Conservation (phyloP, 192 early-diverging fungal genomes). For the Geosiphon pyriformis region DNA sequence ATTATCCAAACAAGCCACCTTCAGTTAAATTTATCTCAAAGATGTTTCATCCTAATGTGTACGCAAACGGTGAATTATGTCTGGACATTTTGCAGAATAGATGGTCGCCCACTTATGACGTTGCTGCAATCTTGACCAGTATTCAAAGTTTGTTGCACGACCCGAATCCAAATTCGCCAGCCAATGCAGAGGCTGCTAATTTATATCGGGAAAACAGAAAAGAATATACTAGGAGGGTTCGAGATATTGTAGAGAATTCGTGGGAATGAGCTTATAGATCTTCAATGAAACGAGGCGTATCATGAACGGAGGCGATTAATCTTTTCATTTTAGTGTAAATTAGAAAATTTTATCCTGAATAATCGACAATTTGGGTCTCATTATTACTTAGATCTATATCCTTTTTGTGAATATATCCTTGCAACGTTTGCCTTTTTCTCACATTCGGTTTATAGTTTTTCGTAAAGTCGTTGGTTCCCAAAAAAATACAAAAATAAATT, state of each 20-base stretch:
- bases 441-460: too few species aligned
- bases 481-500: not conserved
- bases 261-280: conserved; percentile 56
- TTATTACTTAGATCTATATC: too few species aligned
- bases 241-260: conserved; percentile 84
- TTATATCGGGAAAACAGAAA: conserved; percentile 90
- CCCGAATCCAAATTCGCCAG: conserved; percentile 94
- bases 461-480: too few species aligned
- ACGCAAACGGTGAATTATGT: conserved; percentile 95
- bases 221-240: conserved; percentile 86
- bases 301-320: not conserved
- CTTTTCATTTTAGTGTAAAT: not conserved
- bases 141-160: conserved; percentile 96
- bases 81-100: conserved; percentile 97
- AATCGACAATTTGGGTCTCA: too few species aligned
- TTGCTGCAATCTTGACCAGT: conserved; percentile 86
- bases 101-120: conserved; percentile 97
- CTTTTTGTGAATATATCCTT: too few species aligned
- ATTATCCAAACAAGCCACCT: conserved; percentile 97
- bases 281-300: not conserved
- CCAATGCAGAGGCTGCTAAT: conserved; percentile 93
- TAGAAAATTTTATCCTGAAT: not conserved
- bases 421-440: too few species aligned
- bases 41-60: conserved; percentile 99
- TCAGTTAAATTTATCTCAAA: conserved; percentile 87